Percentiles rank a stretch among this genome's conserved stretches.
Evolutionary conservation across 495 filamentous ascomycete genomes (phyloP).

Genomic region (Xylaria sp.): DNA sequence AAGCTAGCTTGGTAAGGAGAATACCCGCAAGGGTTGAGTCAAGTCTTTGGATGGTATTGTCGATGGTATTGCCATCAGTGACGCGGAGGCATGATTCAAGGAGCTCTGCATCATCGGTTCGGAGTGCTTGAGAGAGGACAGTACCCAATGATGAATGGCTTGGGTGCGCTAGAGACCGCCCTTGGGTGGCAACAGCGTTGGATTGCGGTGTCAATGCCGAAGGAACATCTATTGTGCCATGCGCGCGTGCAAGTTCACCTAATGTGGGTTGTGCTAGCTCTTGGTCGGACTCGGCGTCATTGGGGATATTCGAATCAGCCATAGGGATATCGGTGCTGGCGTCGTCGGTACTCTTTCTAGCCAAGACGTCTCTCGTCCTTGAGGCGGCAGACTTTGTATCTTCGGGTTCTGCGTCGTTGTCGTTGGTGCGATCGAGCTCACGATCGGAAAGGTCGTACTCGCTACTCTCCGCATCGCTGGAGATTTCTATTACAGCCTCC

Average conservation of each 20-base stretch:
- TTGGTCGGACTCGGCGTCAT: conserved; percentile 56
- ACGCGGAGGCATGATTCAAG: conserved; percentile 91
- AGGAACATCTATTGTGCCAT: conserved; percentile 80
- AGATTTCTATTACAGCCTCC: conserved; percentile 59
- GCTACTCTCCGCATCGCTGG: conserved; percentile 59
- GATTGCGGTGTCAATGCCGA: conserved; percentile 58
- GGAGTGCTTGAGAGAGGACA: conserved; percentile 89
- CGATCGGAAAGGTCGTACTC: conserved; percentile 44
- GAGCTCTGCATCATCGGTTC: conserved; percentile 84
- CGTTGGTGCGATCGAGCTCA: conserved; percentile 40
- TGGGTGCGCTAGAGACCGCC: conserved; percentile 59
- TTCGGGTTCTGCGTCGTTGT: conserved; percentile 31
- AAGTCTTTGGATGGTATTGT: conserved; percentile 86
- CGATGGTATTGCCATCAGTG: conserved; percentile 74
- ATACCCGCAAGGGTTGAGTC: conserved; percentile 80
- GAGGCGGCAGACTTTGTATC: conserved; percentile 22
- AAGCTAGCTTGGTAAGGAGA: conserved; percentile 82
- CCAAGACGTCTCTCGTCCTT: conserved; percentile 6
- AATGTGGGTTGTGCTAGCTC: conserved; percentile 72
- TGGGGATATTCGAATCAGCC: conserved; percentile 54
- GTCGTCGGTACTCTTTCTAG: conserved; percentile 24
- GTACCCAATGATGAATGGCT: conserved; percentile 84
- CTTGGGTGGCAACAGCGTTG: conserved; percentile 40
- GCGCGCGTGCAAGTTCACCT: conserved; percentile 81
- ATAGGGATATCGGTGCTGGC: conserved; percentile 47